Percentiles rank a stretch among this genome's conserved stretches.
These are phyloP conservation scores for Rhizophagus clarus DNA, from an alignment of 192 early-diverging fungal genomes.

Conservation along the genomic window DNA sequence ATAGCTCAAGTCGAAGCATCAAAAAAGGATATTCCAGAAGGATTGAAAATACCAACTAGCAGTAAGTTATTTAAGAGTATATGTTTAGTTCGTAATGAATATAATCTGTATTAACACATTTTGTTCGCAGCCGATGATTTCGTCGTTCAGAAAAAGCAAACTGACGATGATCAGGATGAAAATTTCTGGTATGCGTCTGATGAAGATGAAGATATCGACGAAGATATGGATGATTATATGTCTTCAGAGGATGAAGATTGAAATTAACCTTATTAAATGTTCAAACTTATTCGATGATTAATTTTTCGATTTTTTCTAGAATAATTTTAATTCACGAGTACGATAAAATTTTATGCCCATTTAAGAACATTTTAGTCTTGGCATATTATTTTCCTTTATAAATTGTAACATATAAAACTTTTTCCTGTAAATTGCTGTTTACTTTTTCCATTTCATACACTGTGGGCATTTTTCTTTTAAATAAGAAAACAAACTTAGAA, in stretches of 20 bases:
- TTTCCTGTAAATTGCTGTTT: constrained; percentile 18
- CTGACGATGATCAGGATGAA: constrained; percentile 44
- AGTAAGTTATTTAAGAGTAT: constrained; percentile 42
- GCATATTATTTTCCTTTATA: neutral
- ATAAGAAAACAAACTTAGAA: neutral
- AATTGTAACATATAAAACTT: constrained; percentile 13
- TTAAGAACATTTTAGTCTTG: neutral
- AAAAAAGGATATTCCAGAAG: constrained; percentile 51
- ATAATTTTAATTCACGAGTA: neutral
- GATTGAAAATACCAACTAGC: constrained; percentile 48
- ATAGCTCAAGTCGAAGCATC: constrained; percentile 51
- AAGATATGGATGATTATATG: constrained; percentile 38
- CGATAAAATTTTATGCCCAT: neutral
- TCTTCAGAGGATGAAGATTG: constrained; percentile 39
- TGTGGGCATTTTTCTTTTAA: neutral
- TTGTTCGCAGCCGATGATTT: constrained; percentile 33
- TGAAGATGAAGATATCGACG: constrained; percentile 41
- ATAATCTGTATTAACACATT: neutral
- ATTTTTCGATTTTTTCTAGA: neutral
- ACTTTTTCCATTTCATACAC: neutral
- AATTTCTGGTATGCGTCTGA: constrained; percentile 36
- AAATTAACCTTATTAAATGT: neutral
- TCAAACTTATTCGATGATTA: neutral
- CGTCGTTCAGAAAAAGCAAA: constrained; percentile 35
- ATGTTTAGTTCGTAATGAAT: neutral